phyloP scores from a whole-genome alignment of 805 yeast genomes.

The Lipomyces spencermartinsiae region DNA sequence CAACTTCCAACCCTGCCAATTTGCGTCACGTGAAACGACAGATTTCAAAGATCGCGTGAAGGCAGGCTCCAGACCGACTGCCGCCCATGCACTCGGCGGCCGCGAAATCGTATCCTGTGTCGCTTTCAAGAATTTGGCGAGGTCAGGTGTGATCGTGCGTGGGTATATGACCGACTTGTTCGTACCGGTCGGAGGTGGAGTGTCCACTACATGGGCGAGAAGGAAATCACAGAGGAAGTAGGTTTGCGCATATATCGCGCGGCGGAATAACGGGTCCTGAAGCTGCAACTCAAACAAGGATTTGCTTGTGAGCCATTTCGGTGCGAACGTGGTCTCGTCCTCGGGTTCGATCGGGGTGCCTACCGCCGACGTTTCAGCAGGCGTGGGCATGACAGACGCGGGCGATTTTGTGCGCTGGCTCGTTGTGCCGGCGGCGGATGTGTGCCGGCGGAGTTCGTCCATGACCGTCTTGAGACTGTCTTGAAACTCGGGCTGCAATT shows the following conservation, averaged over 20 bases:
- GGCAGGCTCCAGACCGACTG: constrained; percentile 31
- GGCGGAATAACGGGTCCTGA: constrained; percentile 44
- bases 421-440: constrained; percentile 17
- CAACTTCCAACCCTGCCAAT: constrained; percentile 48
- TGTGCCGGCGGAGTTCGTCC: constrained; percentile 30
- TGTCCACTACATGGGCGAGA: constrained; percentile 9
- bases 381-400: not conserved
- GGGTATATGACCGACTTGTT: constrained; percentile 41
- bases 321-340: constrained; percentile 38
- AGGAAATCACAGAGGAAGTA: constrained; percentile 43
- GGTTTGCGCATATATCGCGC: constrained; percentile 43
- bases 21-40: constrained; percentile 40
- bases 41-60: constrained; percentile 33
- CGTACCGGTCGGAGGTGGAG: constrained; percentile 6
- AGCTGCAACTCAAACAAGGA: constrained; percentile 46
- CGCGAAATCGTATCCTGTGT: constrained; percentile 15
- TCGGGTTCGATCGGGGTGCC: not conserved
- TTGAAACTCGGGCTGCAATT: constrained; percentile 29
- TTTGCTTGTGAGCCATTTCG: constrained; percentile 48
- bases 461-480: constrained; percentile 35
- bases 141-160: constrained; percentile 32
- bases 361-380: not conserved
- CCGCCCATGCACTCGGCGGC: constrained; percentile 9
- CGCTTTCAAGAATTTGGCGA: constrained; percentile 34
- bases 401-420: constrained; percentile 9